Base-by-base conservation (phyloP, 225 moss, liverwort and hornwort genomes). In the Climacium dendroides region DNA sequence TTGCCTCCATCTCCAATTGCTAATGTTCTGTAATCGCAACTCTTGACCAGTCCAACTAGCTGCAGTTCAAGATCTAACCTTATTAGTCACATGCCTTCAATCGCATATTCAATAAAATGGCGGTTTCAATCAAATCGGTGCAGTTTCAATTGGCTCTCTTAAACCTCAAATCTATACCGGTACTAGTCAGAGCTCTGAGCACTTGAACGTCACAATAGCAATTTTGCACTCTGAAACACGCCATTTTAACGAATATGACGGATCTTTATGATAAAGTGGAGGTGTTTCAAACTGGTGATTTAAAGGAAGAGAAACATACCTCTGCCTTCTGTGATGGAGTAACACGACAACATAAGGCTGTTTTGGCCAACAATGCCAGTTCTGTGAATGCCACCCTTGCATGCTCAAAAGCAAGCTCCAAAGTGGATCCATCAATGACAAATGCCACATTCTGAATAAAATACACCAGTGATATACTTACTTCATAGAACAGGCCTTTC, bases 1-100 rank as follows among this genome's bases (percentile, higher is more conserved):
- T 99, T 99, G 71, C 97, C 99, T 85, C 99, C 99, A 89, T 99
- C 99, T 90, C 99, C 99, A 86, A 99, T 97, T 54, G 99, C 99
- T 85, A 99, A 85, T 50, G 99, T 99, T 79, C 99, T 93, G 87
- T 94, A 97, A 87, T 99, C 97, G 88, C 99, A 99, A 80, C 92
- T 90, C 90, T 99, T 99, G 83, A 99, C 97, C 90, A 99, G 87
- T 86, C 92, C 93, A 79, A 99, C 99, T 84, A 99, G 90, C 96
- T 98, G 96, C 91, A 91, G 55, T 76, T 77, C 83, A 85, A 87
- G 55, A 71, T 65, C 64, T 78, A 67, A 76, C 77, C 54, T 55
- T 80, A 65, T 91, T 64, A 91, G 85, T 55, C 63, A 73, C 25
- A 85, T 60, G 75, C 45, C 82, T 69, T 84, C 22, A 81, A 85